Conservation (phyloP, 2,329 filamentous ascomycete genomes). For the Paracamarosporium sp. region DNA sequence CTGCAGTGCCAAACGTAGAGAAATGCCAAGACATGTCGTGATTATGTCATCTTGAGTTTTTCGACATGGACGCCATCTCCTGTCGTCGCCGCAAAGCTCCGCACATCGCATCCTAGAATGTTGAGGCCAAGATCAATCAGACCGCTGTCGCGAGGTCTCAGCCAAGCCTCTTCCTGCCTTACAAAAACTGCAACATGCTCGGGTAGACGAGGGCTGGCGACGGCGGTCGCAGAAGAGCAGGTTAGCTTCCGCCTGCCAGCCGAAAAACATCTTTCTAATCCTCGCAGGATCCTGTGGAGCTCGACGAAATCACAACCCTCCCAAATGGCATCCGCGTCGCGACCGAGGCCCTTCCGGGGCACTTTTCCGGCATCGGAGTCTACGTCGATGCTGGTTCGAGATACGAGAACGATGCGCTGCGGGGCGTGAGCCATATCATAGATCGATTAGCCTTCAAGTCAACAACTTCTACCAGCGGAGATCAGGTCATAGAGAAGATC, state of each 20-base stretch:
- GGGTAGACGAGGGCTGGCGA: conserved; percentile 37
- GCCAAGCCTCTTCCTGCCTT: conserved; percentile 25
- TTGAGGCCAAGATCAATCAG: conserved; percentile 37
- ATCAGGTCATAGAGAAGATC: conserved; percentile 86
- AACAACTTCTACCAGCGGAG: conserved; percentile 73
- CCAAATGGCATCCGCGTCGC: conserved; percentile 93
- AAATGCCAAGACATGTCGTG: conserved; percentile 2
- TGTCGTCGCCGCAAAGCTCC: conserved; percentile 1
- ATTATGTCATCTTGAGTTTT: conserved; percentile 12
- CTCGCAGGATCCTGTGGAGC: conserved; percentile 77
- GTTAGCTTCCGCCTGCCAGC: conserved; percentile 23
- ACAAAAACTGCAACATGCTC: conserved; percentile 24
- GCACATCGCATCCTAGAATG: conserved; percentile 27
- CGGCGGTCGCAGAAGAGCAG: conserved; percentile 43
- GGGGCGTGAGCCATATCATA: conserved; percentile 94
- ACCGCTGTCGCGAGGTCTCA: conserved; percentile 35
- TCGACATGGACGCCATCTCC: neutral
- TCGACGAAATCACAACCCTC: conserved; percentile 86
- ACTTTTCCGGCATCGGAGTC: conserved; percentile 93
- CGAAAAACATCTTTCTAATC: conserved; percentile 4
- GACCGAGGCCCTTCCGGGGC: conserved; percentile 90
- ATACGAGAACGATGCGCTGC: conserved; percentile 84
- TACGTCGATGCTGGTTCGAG: conserved; percentile 95
- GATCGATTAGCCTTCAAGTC: conserved; percentile 94
- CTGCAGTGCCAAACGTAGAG: too few relatives aligned